A percentile compares a stretch with the other conserved stretches of the same genome.
Evolutionary conservation across 495 filamentous ascomycete genomes (phyloP).

Genomic region (Hypoxylon fragiforme): DNA sequence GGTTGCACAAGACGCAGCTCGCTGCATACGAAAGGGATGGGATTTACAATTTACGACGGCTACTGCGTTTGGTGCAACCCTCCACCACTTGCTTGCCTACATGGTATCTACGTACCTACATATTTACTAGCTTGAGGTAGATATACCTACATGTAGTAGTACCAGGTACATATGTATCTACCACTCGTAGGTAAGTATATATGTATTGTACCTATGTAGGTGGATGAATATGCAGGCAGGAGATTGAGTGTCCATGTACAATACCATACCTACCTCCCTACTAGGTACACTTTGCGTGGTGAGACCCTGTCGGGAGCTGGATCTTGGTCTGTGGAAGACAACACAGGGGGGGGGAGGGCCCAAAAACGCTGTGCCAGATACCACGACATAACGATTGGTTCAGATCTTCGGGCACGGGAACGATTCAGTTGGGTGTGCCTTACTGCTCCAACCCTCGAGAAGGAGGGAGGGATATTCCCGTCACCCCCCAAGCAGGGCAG

Average conservation of each 20-base stretch:
- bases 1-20: conserved; percentile 36
- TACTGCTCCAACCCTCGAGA: conserved; percentile 10
- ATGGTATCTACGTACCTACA: too few species aligned
- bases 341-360: conserved; percentile 23
- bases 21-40: conserved; percentile 36
- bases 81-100: too few species aligned
- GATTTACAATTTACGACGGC: conserved; percentile 35
- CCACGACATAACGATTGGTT: conserved; percentile 36
- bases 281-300: conserved; percentile 20
- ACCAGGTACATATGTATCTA: neutral
- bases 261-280: neutral
- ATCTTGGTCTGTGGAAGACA: conserved; percentile 36
- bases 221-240: conserved; percentile 13
- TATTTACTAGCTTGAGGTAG: too few species aligned
- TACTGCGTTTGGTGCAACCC: conserved; percentile 36
- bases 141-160: neutral
- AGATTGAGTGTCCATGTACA: neutral
- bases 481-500: too few species aligned
- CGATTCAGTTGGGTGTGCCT: conserved; percentile 8
- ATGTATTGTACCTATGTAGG: conserved; percentile 14
- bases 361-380: conserved; percentile 30
- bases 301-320: conserved; percentile 36
- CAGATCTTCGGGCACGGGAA: conserved; percentile 35
- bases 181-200: neutral
- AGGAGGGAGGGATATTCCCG: conserved; percentile 28